Conservation (phyloP, 176 grass and related monocot genomes). For the Thinopyrum elongatum region DNA sequence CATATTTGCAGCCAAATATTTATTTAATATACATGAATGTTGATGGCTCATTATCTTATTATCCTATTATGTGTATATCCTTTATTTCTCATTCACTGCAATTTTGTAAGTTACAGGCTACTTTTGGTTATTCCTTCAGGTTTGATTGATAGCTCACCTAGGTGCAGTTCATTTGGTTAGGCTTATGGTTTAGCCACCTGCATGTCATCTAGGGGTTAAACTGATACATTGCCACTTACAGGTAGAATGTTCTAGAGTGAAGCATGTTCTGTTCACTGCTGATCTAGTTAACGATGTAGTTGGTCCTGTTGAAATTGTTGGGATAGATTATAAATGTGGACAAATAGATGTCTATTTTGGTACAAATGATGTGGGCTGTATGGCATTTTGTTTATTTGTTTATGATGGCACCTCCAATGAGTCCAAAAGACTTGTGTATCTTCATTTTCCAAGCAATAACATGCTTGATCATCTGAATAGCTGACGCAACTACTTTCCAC, state of each 20-base stretch:
- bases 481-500: background rate
- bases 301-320: background rate
- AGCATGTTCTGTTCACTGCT: slow-evolving; percentile 2
- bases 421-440: slow-evolving; percentile 18
- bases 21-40: background rate
- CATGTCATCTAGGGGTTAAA: background rate
- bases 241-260: slow-evolving; percentile 24
- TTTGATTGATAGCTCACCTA: background rate
- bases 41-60: background rate
- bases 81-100: background rate
- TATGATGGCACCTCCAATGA: slow-evolving; percentile 12
- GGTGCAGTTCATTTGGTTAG: slow-evolving; percentile 1
- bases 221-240: background rate
- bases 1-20: background rate
- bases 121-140: background rate
- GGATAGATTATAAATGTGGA: slow-evolving; percentile 37
- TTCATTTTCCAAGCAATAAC: background rate
- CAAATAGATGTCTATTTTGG: background rate
- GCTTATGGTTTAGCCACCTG: background rate
- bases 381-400: background rate
- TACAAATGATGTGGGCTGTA: background rate
- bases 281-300: slow-evolving; percentile 31
- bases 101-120: slow-evolving; percentile 5
- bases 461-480: background rate
- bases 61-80: background rate